Conservation (phyloP, 148 eudicot species). For the Camellia granthamiana region DNA sequence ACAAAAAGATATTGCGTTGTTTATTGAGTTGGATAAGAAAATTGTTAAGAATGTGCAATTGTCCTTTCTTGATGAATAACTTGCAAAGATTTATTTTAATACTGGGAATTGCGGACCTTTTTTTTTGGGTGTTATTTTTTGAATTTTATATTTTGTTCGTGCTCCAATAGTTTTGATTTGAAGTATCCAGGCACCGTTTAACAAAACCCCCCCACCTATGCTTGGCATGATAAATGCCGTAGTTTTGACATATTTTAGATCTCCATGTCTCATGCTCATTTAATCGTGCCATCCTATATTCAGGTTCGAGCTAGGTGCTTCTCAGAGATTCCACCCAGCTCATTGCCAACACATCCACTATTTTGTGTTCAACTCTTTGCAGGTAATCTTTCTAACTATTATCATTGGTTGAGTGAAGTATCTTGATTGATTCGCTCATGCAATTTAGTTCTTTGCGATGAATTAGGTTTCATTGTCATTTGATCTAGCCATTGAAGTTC, state of each 20-base stretch:
- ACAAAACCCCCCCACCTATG: background rate
- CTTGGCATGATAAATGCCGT: background rate
- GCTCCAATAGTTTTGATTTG: background rate
- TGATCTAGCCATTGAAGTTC: constrained; percentile 88
- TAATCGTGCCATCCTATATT: constrained; percentile 22
- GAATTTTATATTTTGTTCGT: background rate
- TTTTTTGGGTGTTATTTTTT: background rate
- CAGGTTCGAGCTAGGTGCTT: constrained; percentile 97
- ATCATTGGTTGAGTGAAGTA: constrained; percentile 15
- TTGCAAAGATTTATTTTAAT: constrained; percentile 2
- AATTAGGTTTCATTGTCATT: constrained; percentile 74
- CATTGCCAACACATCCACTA: constrained; percentile 81
- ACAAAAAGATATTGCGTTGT: constrained; percentile 83
- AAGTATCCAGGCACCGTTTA: background rate
- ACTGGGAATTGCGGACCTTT: background rate
- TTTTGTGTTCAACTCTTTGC: constrained; percentile 83
- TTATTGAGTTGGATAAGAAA: constrained; percentile 88
- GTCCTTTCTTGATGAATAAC: background rate
- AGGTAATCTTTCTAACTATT: constrained; percentile 38
- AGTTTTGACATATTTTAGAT: background rate
- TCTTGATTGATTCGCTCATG: constrained; percentile 19
- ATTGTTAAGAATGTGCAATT: background rate
- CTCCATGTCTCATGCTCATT: background rate
- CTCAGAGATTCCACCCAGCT: constrained; percentile 64
- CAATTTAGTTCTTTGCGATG: constrained; percentile 14